phyloP scores from a whole-genome alignment of 2,329 filamentous ascomycete species.

The Lecanicillium sp. region DNA sequence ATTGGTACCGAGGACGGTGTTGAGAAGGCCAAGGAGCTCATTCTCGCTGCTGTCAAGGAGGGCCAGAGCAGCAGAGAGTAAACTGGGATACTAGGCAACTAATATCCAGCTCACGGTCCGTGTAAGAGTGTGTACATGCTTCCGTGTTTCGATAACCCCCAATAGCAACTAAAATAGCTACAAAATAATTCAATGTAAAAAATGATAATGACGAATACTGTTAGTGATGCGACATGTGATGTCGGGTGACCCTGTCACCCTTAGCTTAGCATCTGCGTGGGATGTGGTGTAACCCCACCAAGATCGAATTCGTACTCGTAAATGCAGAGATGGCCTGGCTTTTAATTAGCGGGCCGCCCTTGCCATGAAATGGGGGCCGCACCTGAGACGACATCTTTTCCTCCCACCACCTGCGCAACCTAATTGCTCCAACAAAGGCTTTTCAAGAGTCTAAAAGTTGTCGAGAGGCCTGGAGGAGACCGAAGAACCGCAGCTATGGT shows the following conservation, averaged over 20 bases:
- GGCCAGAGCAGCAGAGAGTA: conserved; percentile 32
- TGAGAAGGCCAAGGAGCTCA: conserved; percentile 81
- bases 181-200: background rate
- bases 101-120: background rate
- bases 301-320: background rate
- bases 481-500: conserved; percentile 1
- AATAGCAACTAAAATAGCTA: background rate
- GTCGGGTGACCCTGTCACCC: too few species aligned
- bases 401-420: background rate
- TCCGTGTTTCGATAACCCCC: background rate
- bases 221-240: too few species aligned
- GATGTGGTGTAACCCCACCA: background rate
- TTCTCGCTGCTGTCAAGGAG: conserved; percentile 73
- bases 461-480: background rate
- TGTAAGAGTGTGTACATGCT: background rate
- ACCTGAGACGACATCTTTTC: background rate
- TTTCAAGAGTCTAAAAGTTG: background rate
- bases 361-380: background rate
- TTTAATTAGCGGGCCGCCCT: background rate
- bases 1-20: conserved; percentile 72
- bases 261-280: background rate
- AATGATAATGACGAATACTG: background rate
- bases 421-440: background rate
- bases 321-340: background rate
- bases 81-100: background rate